Evolutionary conservation across 2,329 filamentous ascomycete species (phyloP), one percentile per base, ranked within the genome.

Genomic region (Trichoderma endophyticum): DNA sequence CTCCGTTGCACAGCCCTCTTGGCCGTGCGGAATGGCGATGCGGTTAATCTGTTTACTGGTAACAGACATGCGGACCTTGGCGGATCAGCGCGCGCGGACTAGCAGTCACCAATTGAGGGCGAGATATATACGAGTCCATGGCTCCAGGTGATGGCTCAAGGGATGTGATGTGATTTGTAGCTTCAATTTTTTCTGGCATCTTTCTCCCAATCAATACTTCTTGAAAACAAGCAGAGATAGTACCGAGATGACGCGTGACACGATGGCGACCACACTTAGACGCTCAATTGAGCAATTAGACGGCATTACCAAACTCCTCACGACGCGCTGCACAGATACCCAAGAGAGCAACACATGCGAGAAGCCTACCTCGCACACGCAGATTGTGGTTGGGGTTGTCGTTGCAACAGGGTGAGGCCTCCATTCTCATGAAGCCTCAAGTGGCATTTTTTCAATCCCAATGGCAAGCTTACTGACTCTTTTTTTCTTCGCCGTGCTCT

Each of bases 331-430:
- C 30, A 43, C 32, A 43, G 12, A 63, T 12, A 71, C 59, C 14
- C 68, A 57, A 26, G 60, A 71, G 32, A 71, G n/a, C 32, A 71
- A 71, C 48, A 71, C 68, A 24, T 71, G 68, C 32, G 68, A 71
- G 26, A 71, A 71, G 60, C 60, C 68, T 5, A n/a, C 62, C 14
- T 39, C 68, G 11, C 48, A 63, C 21, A 39, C 68, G 15, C 60
- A 64, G 6, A 39, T 71, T 43, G 11, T 71, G 6, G 26, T 71
- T 28, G 68, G 60, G 1, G 61, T 64, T 6, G 39, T 71, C 34
- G n/a, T 71, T 32, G 30, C 59, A 24, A 64, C 68, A 57, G 56
- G 18, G 68, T 71, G 56, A 15, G 67, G 11, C 28, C 28, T 61
- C 21, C 15, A 21, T 28, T 11, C 21, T 48, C 14, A 34, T 18